These are phyloP conservation scores for Cytidiella melzeri DNA, from an alignment of 768 basidiomycete genomes.

Conservation along the genomic window DNA sequence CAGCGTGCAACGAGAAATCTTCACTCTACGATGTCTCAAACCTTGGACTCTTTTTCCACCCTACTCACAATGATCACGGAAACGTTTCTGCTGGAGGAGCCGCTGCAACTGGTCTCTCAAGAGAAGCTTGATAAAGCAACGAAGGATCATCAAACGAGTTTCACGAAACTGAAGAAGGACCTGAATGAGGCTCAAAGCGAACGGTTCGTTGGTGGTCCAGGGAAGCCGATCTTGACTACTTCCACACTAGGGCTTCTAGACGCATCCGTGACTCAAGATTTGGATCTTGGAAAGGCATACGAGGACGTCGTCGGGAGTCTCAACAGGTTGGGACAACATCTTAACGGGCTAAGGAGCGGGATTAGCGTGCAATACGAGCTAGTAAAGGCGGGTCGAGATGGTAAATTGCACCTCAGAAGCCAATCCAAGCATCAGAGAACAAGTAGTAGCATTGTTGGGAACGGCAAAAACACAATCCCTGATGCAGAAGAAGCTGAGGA, in stretches of 20 bases:
- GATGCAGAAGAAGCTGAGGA: slow-evolving; percentile 25
- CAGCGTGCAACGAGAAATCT: slow-evolving; percentile 79
- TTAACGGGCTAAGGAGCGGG: slow-evolving; percentile 83
- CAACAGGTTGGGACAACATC: slow-evolving; percentile 87
- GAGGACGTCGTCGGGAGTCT: slow-evolving; percentile 84
- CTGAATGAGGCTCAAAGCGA: slow-evolving; percentile 86
- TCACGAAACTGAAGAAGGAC: slow-evolving; percentile 83
- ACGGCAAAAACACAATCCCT: not conserved
- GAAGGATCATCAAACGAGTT: slow-evolving; percentile 80
- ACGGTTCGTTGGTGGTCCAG: slow-evolving; percentile 41
- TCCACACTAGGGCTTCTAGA: slow-evolving; percentile 7
- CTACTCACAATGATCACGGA: slow-evolving; percentile 75
- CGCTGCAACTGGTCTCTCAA: slow-evolving; percentile 46
- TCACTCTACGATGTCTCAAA: slow-evolving; percentile 78
- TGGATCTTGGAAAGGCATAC: slow-evolving; percentile 52
- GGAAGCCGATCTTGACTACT: slow-evolving; percentile 6
- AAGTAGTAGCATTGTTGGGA: not conserved
- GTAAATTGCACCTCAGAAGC: slow-evolving; percentile 33
- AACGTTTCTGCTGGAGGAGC: slow-evolving; percentile 79
- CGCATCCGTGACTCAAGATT: slow-evolving; percentile 1
- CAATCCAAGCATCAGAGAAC: not conserved
- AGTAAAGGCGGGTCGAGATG: slow-evolving; percentile 49
- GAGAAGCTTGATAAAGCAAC: slow-evolving; percentile 74
- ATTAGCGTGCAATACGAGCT: slow-evolving; percentile 81
- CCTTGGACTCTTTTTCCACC: slow-evolving; percentile 84